Base-by-base conservation (phyloP, 208 protist genomes). In the Herpetomonas samuelpessoai region DNA sequence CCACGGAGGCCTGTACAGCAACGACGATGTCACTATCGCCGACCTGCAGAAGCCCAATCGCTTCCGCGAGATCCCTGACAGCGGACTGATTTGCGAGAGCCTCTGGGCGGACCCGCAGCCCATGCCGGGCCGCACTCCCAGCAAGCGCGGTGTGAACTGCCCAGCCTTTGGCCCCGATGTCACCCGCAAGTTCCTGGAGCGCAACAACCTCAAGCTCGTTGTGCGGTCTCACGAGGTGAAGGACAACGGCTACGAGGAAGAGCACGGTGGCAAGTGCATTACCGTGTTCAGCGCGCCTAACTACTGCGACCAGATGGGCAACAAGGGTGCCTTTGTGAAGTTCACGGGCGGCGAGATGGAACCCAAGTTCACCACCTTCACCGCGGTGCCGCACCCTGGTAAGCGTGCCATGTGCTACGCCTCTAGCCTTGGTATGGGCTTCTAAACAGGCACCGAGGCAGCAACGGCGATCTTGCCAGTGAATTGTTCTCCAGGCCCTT, bases 221-320 rank as follows among this genome's bases (percentile, higher is more conserved):
- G 83, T 99, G 21, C 93, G 98, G 49, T 98, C 93, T 18, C 98
- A 99, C 74, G 98, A 99, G 76, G 97, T 98, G 10, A 98, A 98
- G 68, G 90, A 96, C 41, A 80, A 98, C 22, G 96, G 97, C 26
- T 99, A 99, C 70, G 95, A 97, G 73, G 82, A 98, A 9, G 85
- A 96, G 26, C 92, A 98, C 74, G 65, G 80, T 47, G 92, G 89
- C 9, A 95, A 92, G 74, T 96, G 89, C 72, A 95, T 97, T 31
- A 97, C 92, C 0, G 86, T 97, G n/a, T 97, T 99, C 73, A 98
- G 95, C 54, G 98, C 98, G 2, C 98, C 98, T n/a, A 99, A 99
- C 68, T 99, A 99, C 82, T 99, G 98, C 79, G 97, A 98, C 63
- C 89, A 97, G 63, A 93, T 97, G 82, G 89, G 88, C 25, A 97